A percentile compares a stretch with the other conserved stretches of the same genome.
These are phyloP conservation scores for Tolypocladium tropicale DNA, from an alignment of 2,329 filamentous ascomycete species.

Conservation along the genomic window DNA sequence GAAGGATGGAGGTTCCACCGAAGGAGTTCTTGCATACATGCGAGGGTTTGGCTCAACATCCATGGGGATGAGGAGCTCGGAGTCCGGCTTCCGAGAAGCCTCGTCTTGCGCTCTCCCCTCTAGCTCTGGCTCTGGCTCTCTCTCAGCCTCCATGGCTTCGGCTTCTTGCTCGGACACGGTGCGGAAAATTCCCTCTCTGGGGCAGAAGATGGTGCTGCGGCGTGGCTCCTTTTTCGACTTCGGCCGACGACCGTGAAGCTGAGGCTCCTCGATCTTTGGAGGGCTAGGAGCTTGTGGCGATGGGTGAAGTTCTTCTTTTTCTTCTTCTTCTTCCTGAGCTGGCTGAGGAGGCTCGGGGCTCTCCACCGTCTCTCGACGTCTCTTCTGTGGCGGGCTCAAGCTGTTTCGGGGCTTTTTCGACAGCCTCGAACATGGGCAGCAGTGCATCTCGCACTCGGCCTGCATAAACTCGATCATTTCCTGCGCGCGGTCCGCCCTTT, in stretches of 20 bases:
- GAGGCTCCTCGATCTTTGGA: constrained; percentile 11
- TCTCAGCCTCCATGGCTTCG: constrained; percentile 27
- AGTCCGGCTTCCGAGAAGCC: constrained; percentile 6
- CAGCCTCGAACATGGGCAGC: constrained; percentile 52
- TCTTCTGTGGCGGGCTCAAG: constrained; percentile 8
- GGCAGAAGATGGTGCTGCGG: constrained; percentile 47
- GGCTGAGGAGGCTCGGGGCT: constrained; percentile 3
- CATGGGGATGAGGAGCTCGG: constrained; percentile 8
- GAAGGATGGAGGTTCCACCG: constrained; percentile 50
- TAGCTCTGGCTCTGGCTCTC: constrained; percentile 13
- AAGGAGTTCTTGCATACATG: constrained; percentile 48
- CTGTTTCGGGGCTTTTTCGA: constrained; percentile 9
- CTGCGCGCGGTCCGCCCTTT: constrained; percentile 56
- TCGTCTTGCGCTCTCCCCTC: constrained; percentile 9
- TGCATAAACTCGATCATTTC: constrained; percentile 69
- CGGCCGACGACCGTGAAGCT: constrained; percentile 6
- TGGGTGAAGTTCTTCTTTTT: constrained; percentile 23
- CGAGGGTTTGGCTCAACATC: constrained; percentile 23
- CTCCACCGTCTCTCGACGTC: constrained; percentile 6
- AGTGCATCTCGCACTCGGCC: constrained; percentile 60
- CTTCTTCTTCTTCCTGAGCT: constrained; percentile 2
- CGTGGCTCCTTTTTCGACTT: constrained; percentile 29
- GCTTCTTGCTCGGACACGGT: constrained; percentile 46
- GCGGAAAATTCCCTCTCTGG: constrained; percentile 53
- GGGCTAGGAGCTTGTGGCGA: constrained; percentile 6